A percentile compares a stretch with the other conserved stretches of the same genome.
phyloP scores from a whole-genome alignment of 2,329 filamentous ascomycete genomes.

The Rutstroemia sp. region DNA sequence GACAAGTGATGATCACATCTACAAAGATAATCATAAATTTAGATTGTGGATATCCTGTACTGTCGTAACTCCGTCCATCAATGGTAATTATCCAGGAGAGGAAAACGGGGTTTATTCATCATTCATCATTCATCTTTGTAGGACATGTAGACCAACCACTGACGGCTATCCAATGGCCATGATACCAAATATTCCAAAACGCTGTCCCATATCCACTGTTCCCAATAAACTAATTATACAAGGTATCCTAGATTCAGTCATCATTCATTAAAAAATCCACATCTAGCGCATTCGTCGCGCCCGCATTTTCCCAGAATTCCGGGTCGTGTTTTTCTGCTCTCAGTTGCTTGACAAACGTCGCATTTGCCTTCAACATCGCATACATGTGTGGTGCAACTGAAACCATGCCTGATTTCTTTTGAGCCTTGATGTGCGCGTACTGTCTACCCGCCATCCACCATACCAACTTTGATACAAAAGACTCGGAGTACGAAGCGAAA shows the following conservation, averaged over 20 bases:
- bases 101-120: no score
- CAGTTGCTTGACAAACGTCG: neutral
- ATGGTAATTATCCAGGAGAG: no score
- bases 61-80: no score
- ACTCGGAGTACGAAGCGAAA: slow-evolving; percentile 14
- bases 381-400: slow-evolving; percentile 16
- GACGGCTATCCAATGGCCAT: no score
- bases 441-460: slow-evolving; percentile 29
- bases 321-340: neutral
- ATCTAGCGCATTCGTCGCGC: neutral
- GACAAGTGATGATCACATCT: no score
- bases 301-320: neutral
- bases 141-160: no score
- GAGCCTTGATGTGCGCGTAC: slow-evolving; percentile 22
- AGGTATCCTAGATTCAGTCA: neutral
- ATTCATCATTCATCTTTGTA: no score
- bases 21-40: no score
- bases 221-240: no score
- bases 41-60: no score
- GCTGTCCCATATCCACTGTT: no score
- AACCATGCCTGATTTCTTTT: neutral
- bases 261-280: neutral
- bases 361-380: slow-evolving; percentile 16
- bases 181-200: no score
- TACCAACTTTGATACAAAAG: slow-evolving; percentile 7